Evolutionary conservation across 306 rosid species (phyloP).

Genomic region (Prinsepia uniflora): DNA sequence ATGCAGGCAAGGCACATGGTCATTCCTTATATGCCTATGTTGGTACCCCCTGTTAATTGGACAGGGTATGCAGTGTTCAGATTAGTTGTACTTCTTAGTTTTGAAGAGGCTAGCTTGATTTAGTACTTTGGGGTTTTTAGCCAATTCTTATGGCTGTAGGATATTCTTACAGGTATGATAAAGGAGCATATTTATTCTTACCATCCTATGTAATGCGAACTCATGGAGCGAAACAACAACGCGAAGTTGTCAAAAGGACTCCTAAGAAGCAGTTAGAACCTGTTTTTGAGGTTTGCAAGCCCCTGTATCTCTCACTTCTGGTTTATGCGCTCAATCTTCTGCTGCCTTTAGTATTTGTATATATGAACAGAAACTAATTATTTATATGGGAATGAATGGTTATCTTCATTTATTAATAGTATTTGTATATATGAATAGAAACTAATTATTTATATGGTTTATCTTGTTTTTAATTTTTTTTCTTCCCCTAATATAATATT

Average conservation of each 20-base stretch:
- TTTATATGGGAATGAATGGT: too few relatives aligned
- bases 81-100: neutral
- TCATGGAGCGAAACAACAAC: conserved; percentile 94
- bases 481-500: conserved; percentile 35
- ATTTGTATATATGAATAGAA: neutral
- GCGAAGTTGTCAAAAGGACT: conserved; percentile 74
- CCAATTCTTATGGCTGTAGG: conserved; percentile 9
- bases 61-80: conserved; percentile 53
- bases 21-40: conserved; percentile 98
- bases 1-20: conserved; percentile 96
- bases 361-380: neutral
- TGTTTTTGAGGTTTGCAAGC: conserved; percentile 63
- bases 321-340: conserved; percentile 11
- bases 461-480: neutral
- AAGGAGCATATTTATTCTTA: conserved; percentile 84
- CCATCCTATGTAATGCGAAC: conserved; percentile 91
- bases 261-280: conserved; percentile 57
- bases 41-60: conserved; percentile 89
- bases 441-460: neutral
- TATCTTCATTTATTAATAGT: neutral
- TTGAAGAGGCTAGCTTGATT: neutral
- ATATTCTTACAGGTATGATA: conserved; percentile 62
- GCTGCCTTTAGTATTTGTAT: neutral
- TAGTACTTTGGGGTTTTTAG: neutral
- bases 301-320: conserved; percentile 13